Evolutionary conservation across 805 yeast genomes (phyloP), one percentile per base, ranked within the genome.

Genomic region (Metschnikowia gelsemii): DNA sequence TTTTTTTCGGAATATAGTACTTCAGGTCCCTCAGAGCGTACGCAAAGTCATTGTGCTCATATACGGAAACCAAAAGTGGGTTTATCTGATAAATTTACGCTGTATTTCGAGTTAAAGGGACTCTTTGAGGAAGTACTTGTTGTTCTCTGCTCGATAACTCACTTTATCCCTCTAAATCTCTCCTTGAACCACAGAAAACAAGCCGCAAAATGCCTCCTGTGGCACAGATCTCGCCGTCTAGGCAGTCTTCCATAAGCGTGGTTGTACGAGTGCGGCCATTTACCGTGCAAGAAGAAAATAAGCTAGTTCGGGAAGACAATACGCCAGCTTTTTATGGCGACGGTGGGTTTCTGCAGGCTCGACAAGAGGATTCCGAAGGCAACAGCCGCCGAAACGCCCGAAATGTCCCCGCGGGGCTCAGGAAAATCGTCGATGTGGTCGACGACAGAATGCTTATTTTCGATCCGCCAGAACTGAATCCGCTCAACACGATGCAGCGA

Each of bases 191-290:
- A 19, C 2, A 18, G 4, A 4, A 6, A 7, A n/a, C 18, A 9
- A 13, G 13, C 35, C 12, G 3, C 14, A 8, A 27, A 8, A 40
- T 40, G 43, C 30, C 38, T 4, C 26, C 35, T 17, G 32, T 19
- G 22, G 36, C 38, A 9, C 38, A 22, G 13, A 17, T 20, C 9
- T 22, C 42, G 17, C 22, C 25, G 8, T 26, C 43, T 8, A 37
- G 43, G 17, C 51, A 79, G 55, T 80, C 90, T 1, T 82, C 90
- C 0, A 82, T 84, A 32, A 73, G 78, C 3, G 93, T 85, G 9
- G 83, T 87, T 1, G 90, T 88, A 1, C 68, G 96, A 32, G 89
- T 88, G 6, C 69, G 96, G 42, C 96, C 96, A 2, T 87, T 88
- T 65, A 86, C 91, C 0, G 51, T 57, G 1, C 42, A 57, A 0